A percentile compares a stretch with the other conserved stretches of the same genome.
Evolutionary conservation across 2,329 filamentous ascomycete species (phyloP).

Genomic region (Ophiostoma angusticollis): DNA sequence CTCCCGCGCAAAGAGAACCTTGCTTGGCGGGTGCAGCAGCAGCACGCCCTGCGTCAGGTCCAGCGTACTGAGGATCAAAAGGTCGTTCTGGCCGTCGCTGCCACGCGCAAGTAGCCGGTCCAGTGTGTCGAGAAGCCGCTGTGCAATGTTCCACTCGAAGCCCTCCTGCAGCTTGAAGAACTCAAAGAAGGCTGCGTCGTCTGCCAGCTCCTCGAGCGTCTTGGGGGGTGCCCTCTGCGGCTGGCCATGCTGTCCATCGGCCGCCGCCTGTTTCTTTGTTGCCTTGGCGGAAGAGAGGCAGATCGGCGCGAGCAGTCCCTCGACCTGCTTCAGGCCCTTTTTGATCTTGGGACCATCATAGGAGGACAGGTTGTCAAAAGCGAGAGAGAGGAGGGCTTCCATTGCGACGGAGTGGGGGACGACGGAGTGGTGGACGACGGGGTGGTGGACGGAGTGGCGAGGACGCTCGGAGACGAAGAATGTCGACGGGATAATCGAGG

Average conservation of each 20-base stretch:
- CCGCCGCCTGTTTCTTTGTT: constrained; percentile 6
- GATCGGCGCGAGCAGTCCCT: constrained; percentile 87
- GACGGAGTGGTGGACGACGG: not conserved
- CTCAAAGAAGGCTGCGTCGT: constrained; percentile 82
- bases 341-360: constrained; percentile 81
- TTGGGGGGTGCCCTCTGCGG: constrained; percentile 31
- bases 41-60: constrained; percentile 81
- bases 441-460: not conserved
- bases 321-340: constrained; percentile 87
- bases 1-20: constrained; percentile 74
- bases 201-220: constrained; percentile 54
- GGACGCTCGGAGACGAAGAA: not conserved
- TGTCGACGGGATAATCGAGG: not conserved
- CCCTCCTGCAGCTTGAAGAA: constrained; percentile 96
- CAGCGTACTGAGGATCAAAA: constrained; percentile 76
- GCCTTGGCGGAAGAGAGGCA: constrained; percentile 51
- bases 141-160: constrained; percentile 94
- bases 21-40: constrained; percentile 80
- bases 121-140: constrained; percentile 56
- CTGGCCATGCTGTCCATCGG: constrained; percentile 16
- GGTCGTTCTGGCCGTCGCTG: constrained; percentile 58
- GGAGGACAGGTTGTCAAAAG: constrained; percentile 92
- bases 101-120: constrained; percentile 18
- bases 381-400: constrained; percentile 83
- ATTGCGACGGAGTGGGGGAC: constrained; percentile 34